Conservation (phyloP, 768 basidiomycete genomes). For the Podaxis sp. region DNA sequence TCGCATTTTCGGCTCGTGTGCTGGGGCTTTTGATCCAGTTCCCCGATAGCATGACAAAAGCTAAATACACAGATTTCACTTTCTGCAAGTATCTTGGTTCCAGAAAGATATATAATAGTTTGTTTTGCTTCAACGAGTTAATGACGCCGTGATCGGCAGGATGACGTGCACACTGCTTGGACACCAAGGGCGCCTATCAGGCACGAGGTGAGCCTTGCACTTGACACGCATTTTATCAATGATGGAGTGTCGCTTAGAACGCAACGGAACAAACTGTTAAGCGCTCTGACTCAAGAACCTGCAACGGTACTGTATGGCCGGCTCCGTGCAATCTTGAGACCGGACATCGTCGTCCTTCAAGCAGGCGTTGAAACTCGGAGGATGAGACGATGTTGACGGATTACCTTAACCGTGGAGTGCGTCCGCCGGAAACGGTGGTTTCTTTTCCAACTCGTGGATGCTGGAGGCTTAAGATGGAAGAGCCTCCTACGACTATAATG, state of each 20-base stretch:
- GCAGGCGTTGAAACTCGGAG: neutral
- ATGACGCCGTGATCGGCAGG: neutral
- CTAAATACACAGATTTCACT: neutral
- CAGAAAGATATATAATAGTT: neutral
- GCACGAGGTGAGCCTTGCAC: neutral
- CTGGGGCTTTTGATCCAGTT: neutral
- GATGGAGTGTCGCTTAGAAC: neutral
- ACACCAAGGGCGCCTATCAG: neutral
- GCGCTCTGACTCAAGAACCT: neutral
- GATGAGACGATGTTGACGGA: neutral
- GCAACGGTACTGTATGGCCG: neutral
- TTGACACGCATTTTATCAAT: neutral
- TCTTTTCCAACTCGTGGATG: neutral
- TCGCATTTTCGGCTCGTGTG: neutral
- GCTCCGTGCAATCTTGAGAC: neutral
- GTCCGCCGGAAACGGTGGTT: neutral
- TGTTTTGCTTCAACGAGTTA: neutral
- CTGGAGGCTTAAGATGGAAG: neutral
- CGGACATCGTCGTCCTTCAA: neutral
- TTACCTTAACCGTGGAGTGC: neutral
- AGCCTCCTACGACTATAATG: no score
- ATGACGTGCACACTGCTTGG: neutral
- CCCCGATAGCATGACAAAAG: neutral
- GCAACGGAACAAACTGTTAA: neutral
- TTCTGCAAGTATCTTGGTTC: neutral